phyloP scores from a whole-genome alignment of 2,329 filamentous ascomycete species.

The Colletotrichum spinosum region DNA sequence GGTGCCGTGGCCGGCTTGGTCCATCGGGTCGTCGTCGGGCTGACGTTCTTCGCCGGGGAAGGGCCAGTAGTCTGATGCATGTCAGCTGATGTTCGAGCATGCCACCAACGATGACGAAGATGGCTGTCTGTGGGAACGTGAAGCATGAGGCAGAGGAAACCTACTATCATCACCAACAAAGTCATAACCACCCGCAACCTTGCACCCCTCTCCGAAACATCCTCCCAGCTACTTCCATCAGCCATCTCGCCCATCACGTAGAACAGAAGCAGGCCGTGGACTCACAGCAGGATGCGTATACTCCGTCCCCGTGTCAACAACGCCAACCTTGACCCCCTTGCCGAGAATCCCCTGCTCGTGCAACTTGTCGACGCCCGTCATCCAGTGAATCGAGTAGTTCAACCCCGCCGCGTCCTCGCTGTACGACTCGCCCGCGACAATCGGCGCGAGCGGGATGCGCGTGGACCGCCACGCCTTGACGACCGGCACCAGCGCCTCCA shows the following conservation, averaged over 20 bases:
- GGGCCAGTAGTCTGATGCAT: slow-evolving; percentile 32
- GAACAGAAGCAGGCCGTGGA: not conserved
- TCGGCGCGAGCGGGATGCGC: slow-evolving; percentile 31
- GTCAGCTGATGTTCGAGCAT: too few species aligned
- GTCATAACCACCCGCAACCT: slow-evolving; percentile 41
- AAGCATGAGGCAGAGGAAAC: slow-evolving; percentile 18
- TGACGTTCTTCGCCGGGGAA: slow-evolving; percentile 39
- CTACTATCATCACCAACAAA: slow-evolving; percentile 41
- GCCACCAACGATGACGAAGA: too few species aligned
- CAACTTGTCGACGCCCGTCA: slow-evolving; percentile 53
- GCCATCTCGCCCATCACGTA: too few species aligned
- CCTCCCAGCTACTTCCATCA: slow-evolving; percentile 51
- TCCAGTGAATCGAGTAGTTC: slow-evolving; percentile 51
- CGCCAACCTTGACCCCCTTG: slow-evolving; percentile 51
- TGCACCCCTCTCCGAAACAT: slow-evolving; percentile 59
- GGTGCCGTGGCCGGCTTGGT: slow-evolving; percentile 69
- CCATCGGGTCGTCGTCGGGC: slow-evolving; percentile 64
- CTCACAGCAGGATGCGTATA: slow-evolving; percentile 52
- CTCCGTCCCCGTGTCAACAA: slow-evolving; percentile 55
- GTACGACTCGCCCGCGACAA: slow-evolving; percentile 25
- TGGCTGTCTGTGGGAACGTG: not conserved
- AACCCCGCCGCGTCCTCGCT: slow-evolving; percentile 31
- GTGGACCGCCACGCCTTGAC: slow-evolving; percentile 36
- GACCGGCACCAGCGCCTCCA: slow-evolving; percentile 33
- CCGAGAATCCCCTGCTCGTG: slow-evolving; percentile 52